Base-by-base conservation (phyloP, 345 rosid genomes). In the Passiflora organensis region DNA sequence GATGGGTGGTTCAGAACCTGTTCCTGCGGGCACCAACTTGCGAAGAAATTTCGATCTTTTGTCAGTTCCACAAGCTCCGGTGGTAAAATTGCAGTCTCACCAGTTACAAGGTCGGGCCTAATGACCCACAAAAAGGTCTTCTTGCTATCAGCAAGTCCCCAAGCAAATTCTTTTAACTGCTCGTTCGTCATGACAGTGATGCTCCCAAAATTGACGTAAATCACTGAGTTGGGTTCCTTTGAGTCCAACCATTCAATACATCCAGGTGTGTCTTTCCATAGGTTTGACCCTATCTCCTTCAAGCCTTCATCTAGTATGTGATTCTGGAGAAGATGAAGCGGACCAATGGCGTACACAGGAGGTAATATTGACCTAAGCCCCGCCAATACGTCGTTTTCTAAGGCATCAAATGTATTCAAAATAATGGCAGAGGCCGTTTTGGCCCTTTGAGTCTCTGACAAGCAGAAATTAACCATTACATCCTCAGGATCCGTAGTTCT, bases 1-100 rank as follows among this genome's bases (percentile, higher is more conserved):
- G 65, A 19, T 1, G 57, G 51, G 57, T 60, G 65, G 38, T 3
- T 51, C n/a, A 51, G 39, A 1, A 60, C 50, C 41, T 60, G 28
- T 32, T 60, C 65, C 38, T 60, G 65, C 0, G 49, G 56, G 42
- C 65, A 60, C 65, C 65, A 60, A 14, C 56, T 32, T 51, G 51
- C 34, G 12, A 51, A 25, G 14, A 60, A 39, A 3, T 56, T 56
- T 28, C 63, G 34, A n/a, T 58, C 63, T 36, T 48, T 37, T 0
- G 53, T 58, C 36, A 5, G 22, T 1, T 18, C 0, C 0, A 58
- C 2, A n/a, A 58, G 36, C 19, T 37, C 63, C 10, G 45, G 13
- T 2, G 63, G 63, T 8, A 58, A 16, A 14, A 37, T 15, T 0
- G 63, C 63, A 1, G 44, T 14, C 4, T 58, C 46, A 1, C 54